A percentile compares a stretch with the other conserved stretches of the same genome.
Evolutionary conservation across 352 stramenopile genomes (phyloP).

Genomic region (Pythium dissimile): DNA sequence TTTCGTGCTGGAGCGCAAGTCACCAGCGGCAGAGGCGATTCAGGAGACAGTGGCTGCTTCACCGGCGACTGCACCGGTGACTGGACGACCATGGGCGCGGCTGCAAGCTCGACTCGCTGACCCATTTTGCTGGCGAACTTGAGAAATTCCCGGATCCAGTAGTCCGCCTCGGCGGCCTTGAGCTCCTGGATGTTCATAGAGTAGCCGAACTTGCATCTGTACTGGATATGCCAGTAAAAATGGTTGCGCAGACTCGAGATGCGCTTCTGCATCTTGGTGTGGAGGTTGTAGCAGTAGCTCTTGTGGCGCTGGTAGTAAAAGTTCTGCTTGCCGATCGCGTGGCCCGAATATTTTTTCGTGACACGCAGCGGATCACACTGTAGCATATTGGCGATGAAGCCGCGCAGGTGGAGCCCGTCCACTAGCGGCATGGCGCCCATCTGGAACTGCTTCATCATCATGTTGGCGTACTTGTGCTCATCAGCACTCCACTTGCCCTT

Average conservation of each 20-base stretch:
- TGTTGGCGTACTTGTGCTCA: constrained; percentile 78
- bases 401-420: constrained; percentile 63
- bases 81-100: constrained; percentile 10
- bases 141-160: constrained; percentile 66
- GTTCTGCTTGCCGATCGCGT: constrained; percentile 78
- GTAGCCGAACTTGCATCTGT: constrained; percentile 59
- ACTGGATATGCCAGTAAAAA: constrained; percentile 83
- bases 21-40: neutral
- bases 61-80: constrained; percentile 15
- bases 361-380: constrained; percentile 81
- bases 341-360: constrained; percentile 76
- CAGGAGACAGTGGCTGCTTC: neutral
- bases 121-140: constrained; percentile 64
- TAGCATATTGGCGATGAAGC: constrained; percentile 70
- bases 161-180: constrained; percentile 62
- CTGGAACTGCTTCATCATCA: constrained; percentile 84
- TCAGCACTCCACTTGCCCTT: constrained; percentile 77
- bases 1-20: neutral
- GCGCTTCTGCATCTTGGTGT: constrained; percentile 77
- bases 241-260: constrained; percentile 77
- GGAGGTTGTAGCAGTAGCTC: constrained; percentile 70
- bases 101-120: constrained; percentile 44
- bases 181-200: constrained; percentile 61
- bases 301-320: constrained; percentile 62
- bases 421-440: constrained; percentile 61